Percentiles rank a stretch among this genome's conserved stretches.
Conservation (phyloP, 202 grass and related monocot genomes). For the Panicum hallii region DNA sequence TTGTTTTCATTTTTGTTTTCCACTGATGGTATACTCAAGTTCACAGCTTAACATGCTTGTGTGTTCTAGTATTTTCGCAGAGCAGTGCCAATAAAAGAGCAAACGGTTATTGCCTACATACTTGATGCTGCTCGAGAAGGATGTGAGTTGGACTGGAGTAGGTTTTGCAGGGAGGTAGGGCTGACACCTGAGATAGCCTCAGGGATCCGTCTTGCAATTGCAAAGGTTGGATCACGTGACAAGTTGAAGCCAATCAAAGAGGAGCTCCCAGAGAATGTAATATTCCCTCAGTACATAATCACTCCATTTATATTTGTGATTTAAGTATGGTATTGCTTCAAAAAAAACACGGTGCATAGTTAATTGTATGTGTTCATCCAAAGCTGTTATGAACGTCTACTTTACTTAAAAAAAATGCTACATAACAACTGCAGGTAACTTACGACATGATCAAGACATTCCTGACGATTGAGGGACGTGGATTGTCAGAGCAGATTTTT, state of each 20-base stretch:
- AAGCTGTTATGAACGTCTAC: slow-evolving; percentile 1
- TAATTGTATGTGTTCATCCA: background rate
- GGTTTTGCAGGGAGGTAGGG: slow-evolving; percentile 76
- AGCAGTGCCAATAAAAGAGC: slow-evolving; percentile 81
- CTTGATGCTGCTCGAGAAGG: slow-evolving; percentile 86
- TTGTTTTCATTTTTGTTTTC: slow-evolving; percentile 29
- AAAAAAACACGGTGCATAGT: background rate
- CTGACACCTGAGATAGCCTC: slow-evolving; percentile 73
- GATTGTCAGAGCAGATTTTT: slow-evolving; percentile 62
- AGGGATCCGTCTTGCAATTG: slow-evolving; percentile 62
- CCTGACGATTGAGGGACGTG: slow-evolving; percentile 65
- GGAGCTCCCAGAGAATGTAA: slow-evolving; percentile 81
- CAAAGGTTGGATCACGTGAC: slow-evolving; percentile 76
- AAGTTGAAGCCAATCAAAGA: slow-evolving; percentile 90
- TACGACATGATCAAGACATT: slow-evolving; percentile 82
- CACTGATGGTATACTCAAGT: slow-evolving; percentile 16
- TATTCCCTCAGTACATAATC: background rate
- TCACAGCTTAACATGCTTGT: slow-evolving; percentile 33
- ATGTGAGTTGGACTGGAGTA: slow-evolving; percentile 75
- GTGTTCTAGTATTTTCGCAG: slow-evolving; percentile 57
- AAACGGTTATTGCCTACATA: slow-evolving; percentile 78
- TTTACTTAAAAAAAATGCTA: slow-evolving; percentile 16
- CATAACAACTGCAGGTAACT: slow-evolving; percentile 60
- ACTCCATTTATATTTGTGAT: slow-evolving; percentile 11
- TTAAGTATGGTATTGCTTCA: slow-evolving; percentile 12